Conservation (phyloP, 2,329 filamentous ascomycete species). For the Beauveria medogensis region DNA sequence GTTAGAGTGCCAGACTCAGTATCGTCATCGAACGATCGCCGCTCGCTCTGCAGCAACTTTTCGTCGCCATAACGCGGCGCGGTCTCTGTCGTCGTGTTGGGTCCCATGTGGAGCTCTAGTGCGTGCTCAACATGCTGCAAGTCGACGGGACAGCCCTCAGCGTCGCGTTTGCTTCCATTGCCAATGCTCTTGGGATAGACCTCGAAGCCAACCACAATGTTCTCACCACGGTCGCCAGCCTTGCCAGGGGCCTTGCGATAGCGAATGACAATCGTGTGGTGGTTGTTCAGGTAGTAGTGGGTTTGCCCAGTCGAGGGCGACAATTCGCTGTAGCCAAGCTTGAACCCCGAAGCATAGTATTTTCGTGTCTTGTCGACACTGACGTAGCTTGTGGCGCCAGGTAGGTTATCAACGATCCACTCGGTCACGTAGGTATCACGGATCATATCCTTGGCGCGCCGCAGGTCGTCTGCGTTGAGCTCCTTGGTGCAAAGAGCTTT, state of each 20-base stretch:
- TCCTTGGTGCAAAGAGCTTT: slow-evolving; percentile 63
- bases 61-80: slow-evolving; percentile 40
- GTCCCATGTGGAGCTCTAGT: slow-evolving; percentile 60
- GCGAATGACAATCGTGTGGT: slow-evolving; percentile 76
- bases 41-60: slow-evolving; percentile 49
- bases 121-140: slow-evolving; percentile 54
- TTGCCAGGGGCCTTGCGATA: slow-evolving; percentile 64
- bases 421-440: slow-evolving; percentile 77
- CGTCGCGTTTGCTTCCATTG: slow-evolving; percentile 47
- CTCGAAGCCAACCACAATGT: slow-evolving; percentile 82
- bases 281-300: slow-evolving; percentile 75
- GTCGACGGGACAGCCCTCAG: slow-evolving; percentile 59
- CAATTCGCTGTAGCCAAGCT: slow-evolving; percentile 69
- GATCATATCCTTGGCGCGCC: slow-evolving; percentile 63
- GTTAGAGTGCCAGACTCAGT: slow-evolving; percentile 59
- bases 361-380: slow-evolving; percentile 77
- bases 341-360: slow-evolving; percentile 87
- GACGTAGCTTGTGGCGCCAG: slow-evolving; percentile 81
- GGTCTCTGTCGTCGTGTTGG: slow-evolving; percentile 48
- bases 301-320: slow-evolving; percentile 50
- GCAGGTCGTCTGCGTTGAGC: slow-evolving; percentile 56
- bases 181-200: slow-evolving; percentile 81
- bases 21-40: slow-evolving; percentile 38
- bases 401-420: slow-evolving; percentile 90
- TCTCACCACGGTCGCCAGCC: slow-evolving; percentile 61